Percentiles rank a stretch among this genome's conserved stretches.
These are phyloP conservation scores for Berkeleyomyces rouxiae DNA, from an alignment of 2,329 filamentous ascomycete genomes.

Conservation along the genomic window DNA sequence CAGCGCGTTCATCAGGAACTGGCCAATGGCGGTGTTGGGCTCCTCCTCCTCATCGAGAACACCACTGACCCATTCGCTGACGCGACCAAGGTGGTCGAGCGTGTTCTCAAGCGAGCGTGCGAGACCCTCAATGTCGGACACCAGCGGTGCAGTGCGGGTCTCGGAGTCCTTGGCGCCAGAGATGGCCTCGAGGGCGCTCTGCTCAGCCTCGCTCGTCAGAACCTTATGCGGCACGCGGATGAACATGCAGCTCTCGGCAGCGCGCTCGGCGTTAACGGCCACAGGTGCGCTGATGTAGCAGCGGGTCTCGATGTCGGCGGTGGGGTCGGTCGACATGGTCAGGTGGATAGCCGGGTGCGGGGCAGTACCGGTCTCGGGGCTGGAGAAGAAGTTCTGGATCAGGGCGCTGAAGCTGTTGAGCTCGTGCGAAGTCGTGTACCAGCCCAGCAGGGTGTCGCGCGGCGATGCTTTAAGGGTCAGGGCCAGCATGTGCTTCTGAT, in stretches of 20 bases:
- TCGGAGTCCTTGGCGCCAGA: constrained; percentile 66
- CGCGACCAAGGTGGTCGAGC: constrained; percentile 74
- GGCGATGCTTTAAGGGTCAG: constrained; percentile 88
- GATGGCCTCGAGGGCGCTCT: constrained; percentile 60
- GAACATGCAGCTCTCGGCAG: constrained; percentile 91
- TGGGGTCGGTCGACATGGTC: constrained; percentile 80
- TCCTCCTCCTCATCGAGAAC: constrained; percentile 86
- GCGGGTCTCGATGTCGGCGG: constrained; percentile 73
- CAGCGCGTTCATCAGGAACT: constrained; percentile 87
- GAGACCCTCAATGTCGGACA: constrained; percentile 78
- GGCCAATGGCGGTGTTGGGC: constrained; percentile 79
- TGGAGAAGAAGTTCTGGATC: constrained; percentile 98
- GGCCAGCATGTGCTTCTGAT: constrained; percentile 97
- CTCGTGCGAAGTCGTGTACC: constrained; percentile 95
- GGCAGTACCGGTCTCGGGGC: constrained; percentile 90
- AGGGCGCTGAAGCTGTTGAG: constrained; percentile 96
- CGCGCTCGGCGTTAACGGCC: constrained; percentile 84
- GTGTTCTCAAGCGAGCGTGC: constrained; percentile 78
- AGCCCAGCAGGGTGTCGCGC: constrained; percentile 84
- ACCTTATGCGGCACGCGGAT: constrained; percentile 94
- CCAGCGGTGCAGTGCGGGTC: constrained; percentile 52
- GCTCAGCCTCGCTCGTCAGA: constrained; percentile 61
- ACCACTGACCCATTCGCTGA: constrained; percentile 79
- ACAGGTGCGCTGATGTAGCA: constrained; percentile 94
- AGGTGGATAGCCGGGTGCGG: constrained; percentile 95